These are phyloP conservation scores for Neofusicoccum laricinum DNA, from an alignment of 2,329 filamentous ascomycete species.

Conservation along the genomic window DNA sequence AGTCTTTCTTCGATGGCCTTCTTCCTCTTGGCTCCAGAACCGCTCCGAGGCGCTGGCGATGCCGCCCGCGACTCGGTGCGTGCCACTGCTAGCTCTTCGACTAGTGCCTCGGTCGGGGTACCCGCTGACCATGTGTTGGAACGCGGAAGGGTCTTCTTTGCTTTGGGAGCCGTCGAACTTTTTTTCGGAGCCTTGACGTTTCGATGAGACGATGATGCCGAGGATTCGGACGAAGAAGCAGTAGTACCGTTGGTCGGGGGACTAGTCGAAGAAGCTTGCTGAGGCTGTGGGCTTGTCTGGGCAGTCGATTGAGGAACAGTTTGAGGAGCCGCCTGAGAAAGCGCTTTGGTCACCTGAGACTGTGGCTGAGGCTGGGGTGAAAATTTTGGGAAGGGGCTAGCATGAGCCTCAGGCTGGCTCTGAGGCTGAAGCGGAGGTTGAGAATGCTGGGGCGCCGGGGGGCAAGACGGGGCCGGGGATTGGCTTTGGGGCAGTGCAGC, in stretches of 20 bases:
- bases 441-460: neutral
- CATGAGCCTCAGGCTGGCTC: neutral
- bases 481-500: neutral
- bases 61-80: neutral
- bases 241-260: neutral
- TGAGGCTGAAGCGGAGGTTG: neutral
- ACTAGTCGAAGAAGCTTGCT: neutral
- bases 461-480: neutral
- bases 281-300: neutral
- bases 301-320: neutral
- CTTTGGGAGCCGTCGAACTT: conserved; percentile 22
- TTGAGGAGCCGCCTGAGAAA: neutral
- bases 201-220: neutral
- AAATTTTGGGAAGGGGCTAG: neutral
- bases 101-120: conserved; percentile 26
- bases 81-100: conserved; percentile 21
- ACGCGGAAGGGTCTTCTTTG: conserved; percentile 29
- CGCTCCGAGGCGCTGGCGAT: conserved; percentile 37
- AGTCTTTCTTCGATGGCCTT: conserved; percentile 60
- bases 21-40: conserved; percentile 60
- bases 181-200: conserved; percentile 10
- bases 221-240: neutral
- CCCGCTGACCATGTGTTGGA: conserved; percentile 38
- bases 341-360: too few species aligned
- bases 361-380: neutral